Conservation (phyloP, 169 alveolate species). For the Plasmodium relictum region DNA sequence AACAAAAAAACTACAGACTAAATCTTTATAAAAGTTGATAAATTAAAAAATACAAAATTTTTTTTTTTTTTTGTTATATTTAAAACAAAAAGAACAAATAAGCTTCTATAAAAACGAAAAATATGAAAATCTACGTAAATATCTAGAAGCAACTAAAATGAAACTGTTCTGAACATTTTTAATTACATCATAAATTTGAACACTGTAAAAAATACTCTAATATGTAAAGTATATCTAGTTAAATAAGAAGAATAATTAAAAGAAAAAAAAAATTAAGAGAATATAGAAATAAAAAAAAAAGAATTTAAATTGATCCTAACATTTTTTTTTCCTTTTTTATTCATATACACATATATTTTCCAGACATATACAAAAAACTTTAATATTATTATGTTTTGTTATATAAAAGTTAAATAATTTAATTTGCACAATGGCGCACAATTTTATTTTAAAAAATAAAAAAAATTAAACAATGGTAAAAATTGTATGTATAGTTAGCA, state of each 20-base stretch:
- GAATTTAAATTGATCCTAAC: constrained; percentile 4
- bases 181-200: neutral
- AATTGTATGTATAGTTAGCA: no score
- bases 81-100: constrained; percentile 9
- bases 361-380: constrained; percentile 11
- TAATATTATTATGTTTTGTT: constrained; percentile 10
- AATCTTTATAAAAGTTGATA: constrained; percentile 35
- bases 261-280: constrained; percentile 8
- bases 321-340: constrained; percentile 6
- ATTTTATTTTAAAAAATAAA: constrained; percentile 21
- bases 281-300: constrained; percentile 13
- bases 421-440: constrained; percentile 74
- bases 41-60: constrained; percentile 22
- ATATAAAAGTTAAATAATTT: neutral
- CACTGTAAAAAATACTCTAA: constrained; percentile 12
- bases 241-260: neutral
- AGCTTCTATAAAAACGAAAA: constrained; percentile 13
- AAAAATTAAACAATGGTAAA: constrained; percentile 18
- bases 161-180: constrained; percentile 5
- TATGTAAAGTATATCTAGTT: constrained; percentile 7
- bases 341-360: constrained; percentile 12
- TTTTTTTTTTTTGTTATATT: constrained; percentile 15
- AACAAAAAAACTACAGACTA: constrained; percentile 26
- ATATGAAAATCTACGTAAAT: constrained; percentile 23
- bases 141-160: constrained; percentile 6